Conservation (phyloP, 371 early-diverging fungal genomes). For the Polyrhizophydium stewartii region DNA sequence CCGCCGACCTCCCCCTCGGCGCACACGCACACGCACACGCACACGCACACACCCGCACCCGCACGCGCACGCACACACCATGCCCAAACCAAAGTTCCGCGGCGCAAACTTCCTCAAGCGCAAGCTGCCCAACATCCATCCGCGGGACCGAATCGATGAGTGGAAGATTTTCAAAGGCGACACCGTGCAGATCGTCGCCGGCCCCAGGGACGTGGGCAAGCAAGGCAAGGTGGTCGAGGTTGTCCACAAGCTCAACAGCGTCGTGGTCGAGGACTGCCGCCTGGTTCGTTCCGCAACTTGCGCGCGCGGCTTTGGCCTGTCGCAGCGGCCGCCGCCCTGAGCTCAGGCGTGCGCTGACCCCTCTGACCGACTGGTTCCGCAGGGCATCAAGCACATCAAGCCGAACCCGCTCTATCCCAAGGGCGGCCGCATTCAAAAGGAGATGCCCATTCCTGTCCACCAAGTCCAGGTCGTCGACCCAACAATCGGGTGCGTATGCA, state of each 20-base stretch:
- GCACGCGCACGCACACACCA: too few species aligned
- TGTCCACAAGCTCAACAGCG: constrained; percentile 45
- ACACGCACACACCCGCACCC: too few species aligned
- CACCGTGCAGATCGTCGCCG: constrained; percentile 37
- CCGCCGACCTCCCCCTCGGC: too few species aligned
- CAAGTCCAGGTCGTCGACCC: constrained; percentile 65
- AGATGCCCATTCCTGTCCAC: constrained; percentile 61
- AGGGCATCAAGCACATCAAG: constrained; percentile 51
- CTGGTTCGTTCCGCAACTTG: constrained; percentile 40
- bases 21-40: too few species aligned
- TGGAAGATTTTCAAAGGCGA: constrained; percentile 65
- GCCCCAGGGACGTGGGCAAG: constrained; percentile 61
- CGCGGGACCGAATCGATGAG: constrained; percentile 44
- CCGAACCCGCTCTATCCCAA: constrained; percentile 34
- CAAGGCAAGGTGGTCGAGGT: constrained; percentile 55
- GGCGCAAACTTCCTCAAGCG: constrained; percentile 37
- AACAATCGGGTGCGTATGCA: constrained; percentile 35
- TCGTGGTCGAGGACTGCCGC: constrained; percentile 53
- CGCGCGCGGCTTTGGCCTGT: too few species aligned
- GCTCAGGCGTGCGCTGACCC: too few species aligned
- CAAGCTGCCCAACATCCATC: constrained; percentile 38
- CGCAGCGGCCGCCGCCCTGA: too few species aligned
- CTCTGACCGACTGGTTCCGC: too few species aligned
- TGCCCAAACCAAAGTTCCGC: too few species aligned
- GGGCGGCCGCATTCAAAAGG: constrained; percentile 49